Conservation (phyloP, 2,329 filamentous ascomycete genomes). For the Neonectria ditissima region DNA sequence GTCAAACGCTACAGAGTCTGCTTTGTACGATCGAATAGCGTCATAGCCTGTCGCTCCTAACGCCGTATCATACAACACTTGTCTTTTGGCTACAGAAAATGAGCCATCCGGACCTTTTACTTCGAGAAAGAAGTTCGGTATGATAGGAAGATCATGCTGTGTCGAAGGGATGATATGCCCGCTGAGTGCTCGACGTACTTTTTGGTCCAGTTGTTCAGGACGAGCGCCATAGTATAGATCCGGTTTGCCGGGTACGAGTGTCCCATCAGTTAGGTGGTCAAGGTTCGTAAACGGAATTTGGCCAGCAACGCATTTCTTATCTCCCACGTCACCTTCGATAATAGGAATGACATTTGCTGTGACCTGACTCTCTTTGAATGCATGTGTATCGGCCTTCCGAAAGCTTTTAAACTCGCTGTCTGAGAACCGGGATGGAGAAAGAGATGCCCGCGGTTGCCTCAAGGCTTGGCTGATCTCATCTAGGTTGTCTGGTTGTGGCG, state of each 20-base stretch:
- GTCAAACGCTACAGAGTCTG: conserved; percentile 49
- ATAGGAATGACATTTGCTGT: too few relatives aligned
- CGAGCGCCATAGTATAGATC: not conserved
- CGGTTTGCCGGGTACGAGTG: not conserved
- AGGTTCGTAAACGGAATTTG: not conserved
- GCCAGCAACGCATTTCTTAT: too few relatives aligned
- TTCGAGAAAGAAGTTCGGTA: conserved; percentile 19
- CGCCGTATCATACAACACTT: conserved; percentile 53
- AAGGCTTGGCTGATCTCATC: too few relatives aligned
- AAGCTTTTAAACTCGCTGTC: too few relatives aligned
- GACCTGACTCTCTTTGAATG: too few relatives aligned
- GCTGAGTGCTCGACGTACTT: not conserved
- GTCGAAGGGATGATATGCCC: not conserved
- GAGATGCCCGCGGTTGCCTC: too few relatives aligned
- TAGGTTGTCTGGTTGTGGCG: too few relatives aligned
- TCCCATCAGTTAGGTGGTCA: not conserved
- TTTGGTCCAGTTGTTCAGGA: not conserved
- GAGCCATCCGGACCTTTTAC: conserved; percentile 46
- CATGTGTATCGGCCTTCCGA: too few relatives aligned
- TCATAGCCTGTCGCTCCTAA: conserved; percentile 51
- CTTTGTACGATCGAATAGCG: conserved; percentile 50
- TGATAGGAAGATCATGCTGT: conserved; percentile 32
- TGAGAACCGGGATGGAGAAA: too few relatives aligned
- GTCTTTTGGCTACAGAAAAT: conserved; percentile 45
- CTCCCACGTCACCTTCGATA: too few relatives aligned